Base-by-base conservation (phyloP, 2,329 filamentous ascomycete genomes). In the Aspergillus jensenii region DNA sequence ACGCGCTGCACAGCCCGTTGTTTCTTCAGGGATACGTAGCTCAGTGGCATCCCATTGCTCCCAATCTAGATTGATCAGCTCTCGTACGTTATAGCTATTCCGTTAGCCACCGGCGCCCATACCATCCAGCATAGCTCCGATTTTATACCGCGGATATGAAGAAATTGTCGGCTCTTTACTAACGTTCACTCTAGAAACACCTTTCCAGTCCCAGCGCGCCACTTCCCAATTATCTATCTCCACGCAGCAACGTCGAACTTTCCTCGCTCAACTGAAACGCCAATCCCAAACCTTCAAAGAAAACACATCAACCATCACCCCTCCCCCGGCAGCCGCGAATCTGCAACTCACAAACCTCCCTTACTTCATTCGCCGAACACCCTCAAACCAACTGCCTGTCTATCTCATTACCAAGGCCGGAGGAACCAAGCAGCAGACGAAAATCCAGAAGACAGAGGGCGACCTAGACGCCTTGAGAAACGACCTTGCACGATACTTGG, bases 381-480 rank as follows among this genome's bases (percentile, higher is more conserved):
- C 81, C 1, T 87, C 84, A 39, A 84, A 86, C 48, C 86, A 91
- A 64, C 79, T 95, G 3, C 87, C 91, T 23, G 84, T 98, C 45
- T 99, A 98, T 77, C 80, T 87, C 15, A 81, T 86, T 64, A 79
- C 77, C 63, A 93, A 90, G 78, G 82, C 86, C 12, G 91, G 91
- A 52, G 90, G 91, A 14, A 95, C 90, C 63, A 81, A 87, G 70
- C 85, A 87, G 67, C 76, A 90, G 67, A 96, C 93, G 5, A 75
- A 85, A 56, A 77, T 99, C 56, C 89, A 91, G 73, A 92, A 90
- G 75, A 83, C 93, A 50, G 86, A 91, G 57, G 95, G 95, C 15
- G 84, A 96, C 71, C 69, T 86, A 50, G 74, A 79, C 33, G 82
- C 79, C 3, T 72, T 98, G 62, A 81, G 84, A 60, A 74, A 82